These are phyloP conservation scores for Kodamaea plutei DNA, from an alignment of 1,139 yeast genomes.

Conservation along the genomic window DNA sequence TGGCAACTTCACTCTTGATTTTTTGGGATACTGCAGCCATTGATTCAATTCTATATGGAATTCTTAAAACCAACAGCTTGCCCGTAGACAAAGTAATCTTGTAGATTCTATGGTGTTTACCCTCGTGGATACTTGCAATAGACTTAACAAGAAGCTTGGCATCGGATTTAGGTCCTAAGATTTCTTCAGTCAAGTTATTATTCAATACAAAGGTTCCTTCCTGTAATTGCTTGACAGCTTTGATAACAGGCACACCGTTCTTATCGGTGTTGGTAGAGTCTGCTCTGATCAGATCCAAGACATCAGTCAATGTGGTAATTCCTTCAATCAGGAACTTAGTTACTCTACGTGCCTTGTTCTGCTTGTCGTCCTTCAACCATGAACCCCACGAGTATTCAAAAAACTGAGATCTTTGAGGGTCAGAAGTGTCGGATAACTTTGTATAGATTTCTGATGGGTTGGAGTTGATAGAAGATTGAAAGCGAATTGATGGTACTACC, in stretches of 20 bases:
- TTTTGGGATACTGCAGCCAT: conserved; percentile 61
- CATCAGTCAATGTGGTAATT: conserved; percentile 46
- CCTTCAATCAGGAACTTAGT: conserved; percentile 87
- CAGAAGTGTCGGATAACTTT: conserved; percentile 53
- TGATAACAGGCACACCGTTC: conserved; percentile 21
- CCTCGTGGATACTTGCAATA: conserved; percentile 84
- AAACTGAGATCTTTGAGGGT: conserved; percentile 69
- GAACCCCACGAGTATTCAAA: conserved; percentile 94
- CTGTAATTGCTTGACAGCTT: conserved; percentile 34
- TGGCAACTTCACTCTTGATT: conserved; percentile 88
- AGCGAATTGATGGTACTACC: too few species aligned
- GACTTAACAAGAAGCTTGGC: conserved; percentile 56
- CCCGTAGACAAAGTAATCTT: conserved; percentile 61
- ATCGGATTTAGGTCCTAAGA: conserved; percentile 32
- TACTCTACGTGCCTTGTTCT: conserved; percentile 68
- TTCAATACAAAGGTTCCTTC: conserved; percentile 42
- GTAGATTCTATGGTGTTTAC: conserved; percentile 87
- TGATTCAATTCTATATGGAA: conserved; percentile 75
- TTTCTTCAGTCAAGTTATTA: conserved; percentile 45
- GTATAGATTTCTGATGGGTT: conserved; percentile 37
- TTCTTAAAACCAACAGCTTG: conserved; percentile 66
- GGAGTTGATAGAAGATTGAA: too few species aligned
- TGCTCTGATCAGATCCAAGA: conserved; percentile 26
- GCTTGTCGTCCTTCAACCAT: conserved; percentile 78
- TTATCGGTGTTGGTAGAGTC: conserved; percentile 25